These are phyloP conservation scores for Aspergillus unguis DNA, from an alignment of 2,329 filamentous ascomycete genomes.

Conservation along the genomic window DNA sequence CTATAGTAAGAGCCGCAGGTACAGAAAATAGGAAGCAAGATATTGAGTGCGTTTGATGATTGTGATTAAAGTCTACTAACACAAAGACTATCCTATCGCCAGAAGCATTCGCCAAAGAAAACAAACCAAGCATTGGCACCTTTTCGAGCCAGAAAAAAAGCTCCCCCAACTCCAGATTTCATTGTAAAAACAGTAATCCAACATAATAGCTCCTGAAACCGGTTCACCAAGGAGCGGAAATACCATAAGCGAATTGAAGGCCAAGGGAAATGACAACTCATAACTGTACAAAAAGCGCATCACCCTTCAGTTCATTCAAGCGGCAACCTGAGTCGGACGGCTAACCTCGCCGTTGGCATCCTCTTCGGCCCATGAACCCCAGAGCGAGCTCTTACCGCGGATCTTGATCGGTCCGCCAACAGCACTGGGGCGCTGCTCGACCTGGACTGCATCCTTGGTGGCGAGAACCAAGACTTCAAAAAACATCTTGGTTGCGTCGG, in stretches of 20 bases:
- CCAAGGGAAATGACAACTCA: slow-evolving; percentile 4
- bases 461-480: slow-evolving; percentile 94
- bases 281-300: slow-evolving; percentile 13
- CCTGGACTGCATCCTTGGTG: slow-evolving; percentile 96
- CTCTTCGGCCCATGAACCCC: slow-evolving; percentile 91
- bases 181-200: slow-evolving; percentile 5
- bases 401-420: slow-evolving; percentile 80
- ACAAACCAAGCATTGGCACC: slow-evolving; percentile 12
- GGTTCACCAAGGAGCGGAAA: slow-evolving; percentile 1
- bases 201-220: slow-evolving; percentile 2
- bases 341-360: slow-evolving; percentile 47
- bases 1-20: too few relatives aligned
- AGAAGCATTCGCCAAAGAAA: slow-evolving; percentile 13
- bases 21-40: neutral
- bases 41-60: neutral
- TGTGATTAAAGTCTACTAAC: slow-evolving; percentile 8
- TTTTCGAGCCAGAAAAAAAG: slow-evolving; percentile 14
- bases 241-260: neutral
- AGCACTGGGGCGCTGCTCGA: slow-evolving; percentile 72
- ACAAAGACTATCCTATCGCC: slow-evolving; percentile 13
- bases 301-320: slow-evolving; percentile 10
- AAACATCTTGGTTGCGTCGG: slow-evolving; percentile 98
- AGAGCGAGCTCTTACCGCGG: slow-evolving; percentile 88
- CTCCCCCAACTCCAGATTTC: slow-evolving; percentile 9
- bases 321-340: slow-evolving; percentile 29